Evolutionary conservation across 257 asterid species (phyloP).

Genomic region (Nicotiana noctiflora): DNA sequence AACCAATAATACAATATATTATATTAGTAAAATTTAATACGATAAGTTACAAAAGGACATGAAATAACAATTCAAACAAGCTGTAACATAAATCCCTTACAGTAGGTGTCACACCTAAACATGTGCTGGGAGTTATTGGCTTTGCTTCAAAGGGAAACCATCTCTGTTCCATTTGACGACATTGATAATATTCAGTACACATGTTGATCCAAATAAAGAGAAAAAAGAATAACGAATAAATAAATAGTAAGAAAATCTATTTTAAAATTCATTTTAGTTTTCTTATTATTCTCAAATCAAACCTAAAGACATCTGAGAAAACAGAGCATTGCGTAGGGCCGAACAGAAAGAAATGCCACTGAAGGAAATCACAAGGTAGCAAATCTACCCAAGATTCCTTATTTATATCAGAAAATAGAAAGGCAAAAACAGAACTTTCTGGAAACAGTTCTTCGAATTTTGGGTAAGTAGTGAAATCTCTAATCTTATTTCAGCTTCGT

Average conservation of each 20-base stretch:
- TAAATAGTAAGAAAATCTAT: neutral
- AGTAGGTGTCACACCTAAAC: too few relatives aligned
- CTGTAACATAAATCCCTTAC: too few relatives aligned
- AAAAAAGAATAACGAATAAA: neutral
- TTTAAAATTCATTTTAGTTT: neutral
- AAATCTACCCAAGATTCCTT: conserved; percentile 1
- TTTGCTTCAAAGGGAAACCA: too few relatives aligned
- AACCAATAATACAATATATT: too few relatives aligned
- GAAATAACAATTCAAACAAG: too few relatives aligned
- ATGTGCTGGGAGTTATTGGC: too few relatives aligned
- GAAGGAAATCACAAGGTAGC: conserved; percentile 5
- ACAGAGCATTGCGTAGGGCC: neutral
- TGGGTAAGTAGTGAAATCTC: neutral
- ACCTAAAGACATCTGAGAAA: conserved; percentile 2
- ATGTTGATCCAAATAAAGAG: neutral
- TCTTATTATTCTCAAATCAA: neutral
- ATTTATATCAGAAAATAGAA: neutral
- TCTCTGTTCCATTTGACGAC: neutral
- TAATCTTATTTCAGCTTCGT: neutral
- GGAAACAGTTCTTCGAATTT: neutral
- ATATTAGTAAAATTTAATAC: too few relatives aligned
- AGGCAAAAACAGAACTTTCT: neutral
- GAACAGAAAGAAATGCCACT: conserved; percentile 2
- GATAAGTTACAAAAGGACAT: too few relatives aligned
- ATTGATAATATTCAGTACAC: neutral